phyloP scores from a whole-genome alignment of 305 asterid genomes.

The Solanum hybrid region DNA sequence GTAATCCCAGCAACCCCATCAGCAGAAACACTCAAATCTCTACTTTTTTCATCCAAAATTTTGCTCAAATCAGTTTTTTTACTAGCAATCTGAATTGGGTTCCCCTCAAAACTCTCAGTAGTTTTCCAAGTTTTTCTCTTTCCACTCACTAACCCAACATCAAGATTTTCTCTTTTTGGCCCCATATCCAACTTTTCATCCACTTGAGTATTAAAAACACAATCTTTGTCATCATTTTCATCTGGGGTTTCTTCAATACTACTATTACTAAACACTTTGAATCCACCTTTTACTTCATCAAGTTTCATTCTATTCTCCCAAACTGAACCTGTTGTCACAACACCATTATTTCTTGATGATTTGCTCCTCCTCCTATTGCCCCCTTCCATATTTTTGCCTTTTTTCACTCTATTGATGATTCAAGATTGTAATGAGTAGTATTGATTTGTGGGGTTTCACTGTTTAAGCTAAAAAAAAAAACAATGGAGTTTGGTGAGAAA shows the following conservation, averaged over 20 bases:
- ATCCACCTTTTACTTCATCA: constrained; percentile 61
- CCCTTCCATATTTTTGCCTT: constrained; percentile 23
- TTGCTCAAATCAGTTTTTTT: constrained; percentile 36
- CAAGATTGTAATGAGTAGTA: not conserved
- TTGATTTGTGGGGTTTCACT: not conserved
- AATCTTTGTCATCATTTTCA: constrained; percentile 8
- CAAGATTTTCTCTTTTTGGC: constrained; percentile 30
- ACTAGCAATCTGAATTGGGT: constrained; percentile 49
- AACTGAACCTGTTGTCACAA: constrained; percentile 49
- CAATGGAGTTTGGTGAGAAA: not conserved
- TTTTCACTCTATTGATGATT: not conserved
- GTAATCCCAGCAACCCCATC: not conserved
- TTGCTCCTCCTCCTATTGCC: constrained; percentile 29
- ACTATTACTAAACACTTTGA: constrained; percentile 36
- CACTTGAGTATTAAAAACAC: constrained; percentile 14
- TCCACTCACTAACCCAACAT: constrained; percentile 28
- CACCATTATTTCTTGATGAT: constrained; percentile 32
- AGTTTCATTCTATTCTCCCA: constrained; percentile 81
- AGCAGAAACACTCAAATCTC: constrained; percentile 11
- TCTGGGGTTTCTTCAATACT: constrained; percentile 2
- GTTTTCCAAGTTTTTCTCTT: constrained; percentile 78
- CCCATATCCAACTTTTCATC: constrained; percentile 18
- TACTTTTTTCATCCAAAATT: not conserved
- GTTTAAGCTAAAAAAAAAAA: not conserved
- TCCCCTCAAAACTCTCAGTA: constrained; percentile 37